Base-by-base conservation (phyloP, 2,329 filamentous ascomycete species). In the Ceratocystis huliohia region DNA sequence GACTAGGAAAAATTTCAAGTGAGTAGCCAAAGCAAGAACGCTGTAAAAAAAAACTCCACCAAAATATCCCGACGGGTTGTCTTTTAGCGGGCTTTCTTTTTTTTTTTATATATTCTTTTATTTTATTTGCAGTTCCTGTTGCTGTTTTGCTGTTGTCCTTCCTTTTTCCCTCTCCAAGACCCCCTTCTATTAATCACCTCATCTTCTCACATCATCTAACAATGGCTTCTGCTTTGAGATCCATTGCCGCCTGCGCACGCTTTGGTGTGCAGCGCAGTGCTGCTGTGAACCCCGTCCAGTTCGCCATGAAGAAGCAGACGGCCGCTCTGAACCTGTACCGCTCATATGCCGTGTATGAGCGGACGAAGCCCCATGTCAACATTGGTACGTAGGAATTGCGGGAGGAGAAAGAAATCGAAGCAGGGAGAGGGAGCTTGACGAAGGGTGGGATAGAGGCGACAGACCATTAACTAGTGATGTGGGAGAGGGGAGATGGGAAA, bases 281-380 rank as follows among this genome's bases (percentile, higher is more conserved):
- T 75, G 81, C 82, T 72, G 78, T 84, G 75, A 93, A 88, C 79
- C 89, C 91, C 65, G 81, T 96, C 72, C 89, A 91, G 78, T 83
- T 83, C 73, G 82, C 84, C 70, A 77, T 88, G 73, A 82, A 81
- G 74, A 78, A 79, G 71, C 83, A 86, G 76, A 84, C 83, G 76
- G 84, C 83, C 74, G 81, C 82, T 71, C 79, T 88, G 73, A 86
- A 85, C 78, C 78, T 87, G 73, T 82, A 83, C 75, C 81, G 85
- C 71, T 81, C 80, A 74, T 88, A 87, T 72, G 85, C 85, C 69
- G 81, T 82, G 67, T 99, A 88, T 76, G 86, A 95, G 83, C 87
- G 94, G 75, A 86, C 82, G 75, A 99, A 99, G 84, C 94, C 94
- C 68, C 94, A 99, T 78, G 93, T 99, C 71, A 99, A 99, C 81